Evolutionary conservation across 768 basidiomycete species (phyloP).

Genomic region (Suillus fuscotomentosus): DNA sequence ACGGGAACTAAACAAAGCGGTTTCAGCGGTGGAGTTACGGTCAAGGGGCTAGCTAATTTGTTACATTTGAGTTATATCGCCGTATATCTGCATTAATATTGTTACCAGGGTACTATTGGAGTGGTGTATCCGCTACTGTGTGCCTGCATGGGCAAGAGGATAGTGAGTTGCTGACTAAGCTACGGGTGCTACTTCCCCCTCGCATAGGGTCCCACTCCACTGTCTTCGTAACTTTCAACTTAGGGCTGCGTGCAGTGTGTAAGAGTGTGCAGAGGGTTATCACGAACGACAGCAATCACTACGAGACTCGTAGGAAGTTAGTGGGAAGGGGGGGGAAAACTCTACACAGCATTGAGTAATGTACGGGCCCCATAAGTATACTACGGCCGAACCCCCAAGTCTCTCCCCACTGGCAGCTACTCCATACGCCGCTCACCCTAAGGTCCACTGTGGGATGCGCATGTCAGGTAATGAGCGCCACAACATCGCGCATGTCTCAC

Average conservation of each 20-base stretch:
- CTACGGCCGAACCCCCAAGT: neutral
- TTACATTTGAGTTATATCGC: neutral
- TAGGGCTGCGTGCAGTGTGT: no score
- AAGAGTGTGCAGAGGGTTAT: neutral
- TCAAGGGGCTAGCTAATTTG: neutral
- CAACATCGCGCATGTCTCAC: constrained; percentile 78
- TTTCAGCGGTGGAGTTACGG: neutral
- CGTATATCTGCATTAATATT: neutral
- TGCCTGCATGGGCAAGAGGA: no score
- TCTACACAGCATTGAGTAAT: neutral
- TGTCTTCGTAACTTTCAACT: no score
- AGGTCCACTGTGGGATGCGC: constrained; percentile 65
- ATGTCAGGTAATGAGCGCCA: constrained; percentile 69
- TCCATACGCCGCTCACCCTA: constrained; percentile 56
- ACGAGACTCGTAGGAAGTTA: neutral
- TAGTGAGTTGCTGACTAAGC: no score
- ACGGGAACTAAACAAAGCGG: neutral
- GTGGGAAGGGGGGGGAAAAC: neutral
- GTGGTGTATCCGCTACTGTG: no score
- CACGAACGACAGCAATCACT: neutral
- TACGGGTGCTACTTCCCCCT: no score
- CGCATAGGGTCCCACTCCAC: no score
- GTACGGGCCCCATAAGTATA: neutral
- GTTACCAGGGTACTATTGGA: neutral
- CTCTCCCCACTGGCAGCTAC: neutral